Percentiles rank a stretch among this genome's conserved stretches.
These are phyloP conservation scores for Podosphaera leucotricha DNA, from an alignment of 2,329 filamentous ascomycete genomes.

Conservation along the genomic window DNA sequence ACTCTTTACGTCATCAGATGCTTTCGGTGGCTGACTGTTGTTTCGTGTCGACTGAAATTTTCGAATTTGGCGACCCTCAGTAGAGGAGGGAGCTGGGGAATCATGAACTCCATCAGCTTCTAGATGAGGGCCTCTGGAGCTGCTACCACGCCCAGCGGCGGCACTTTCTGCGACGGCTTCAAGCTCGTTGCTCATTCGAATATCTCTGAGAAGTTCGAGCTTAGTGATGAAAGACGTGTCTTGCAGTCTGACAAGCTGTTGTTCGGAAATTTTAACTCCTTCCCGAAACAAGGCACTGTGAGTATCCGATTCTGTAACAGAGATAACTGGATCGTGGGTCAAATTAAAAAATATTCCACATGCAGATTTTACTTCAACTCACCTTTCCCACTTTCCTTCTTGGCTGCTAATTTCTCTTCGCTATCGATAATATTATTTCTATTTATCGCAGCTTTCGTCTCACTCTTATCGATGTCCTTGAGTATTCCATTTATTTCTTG, in stretches of 20 bases:
- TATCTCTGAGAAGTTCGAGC: slow-evolving; percentile 2
- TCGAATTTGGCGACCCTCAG: slow-evolving; percentile 11
- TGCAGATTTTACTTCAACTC: not conserved
- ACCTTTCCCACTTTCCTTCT: slow-evolving; percentile 1
- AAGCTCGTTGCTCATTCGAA: slow-evolving; percentile 1
- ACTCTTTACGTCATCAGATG: slow-evolving; percentile 7
- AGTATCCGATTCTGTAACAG: slow-evolving; percentile 1
- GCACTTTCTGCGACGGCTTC: slow-evolving; percentile 4
- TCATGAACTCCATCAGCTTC: slow-evolving; percentile 15
- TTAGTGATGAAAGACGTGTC: slow-evolving; percentile 1
- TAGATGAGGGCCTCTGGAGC: slow-evolving; percentile 8
- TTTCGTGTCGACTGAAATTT: slow-evolving; percentile 11
- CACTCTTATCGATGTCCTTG: slow-evolving; percentile 1
- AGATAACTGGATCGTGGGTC: not conserved
- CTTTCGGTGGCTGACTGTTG: slow-evolving; percentile 14
- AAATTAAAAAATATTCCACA: not conserved
- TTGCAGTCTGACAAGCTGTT: slow-evolving; percentile 1
- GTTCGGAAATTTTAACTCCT: slow-evolving; percentile 1
- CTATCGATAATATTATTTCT: not conserved
- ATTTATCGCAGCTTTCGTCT: not conserved
- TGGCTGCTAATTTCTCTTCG: not conserved
- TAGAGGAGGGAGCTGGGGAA: slow-evolving; percentile 14
- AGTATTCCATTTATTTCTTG: not conserved
- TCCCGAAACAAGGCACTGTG: slow-evolving; percentile 2
- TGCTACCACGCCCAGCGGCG: slow-evolving; percentile 8